Conservation (phyloP, 192 early-diverging fungal genomes). For the Diversispora eburnea region DNA sequence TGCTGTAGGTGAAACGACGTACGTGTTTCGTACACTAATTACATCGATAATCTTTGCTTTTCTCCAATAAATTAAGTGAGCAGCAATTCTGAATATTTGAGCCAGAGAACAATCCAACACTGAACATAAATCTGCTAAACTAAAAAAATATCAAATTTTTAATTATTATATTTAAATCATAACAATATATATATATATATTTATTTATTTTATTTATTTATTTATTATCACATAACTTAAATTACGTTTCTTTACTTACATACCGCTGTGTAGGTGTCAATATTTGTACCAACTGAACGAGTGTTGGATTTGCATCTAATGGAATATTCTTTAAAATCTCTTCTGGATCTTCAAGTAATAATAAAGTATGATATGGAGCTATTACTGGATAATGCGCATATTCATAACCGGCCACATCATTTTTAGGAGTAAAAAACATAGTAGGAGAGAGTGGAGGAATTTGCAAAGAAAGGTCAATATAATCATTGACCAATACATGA, state of each 20-base stretch:
- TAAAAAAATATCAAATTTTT: constrained; percentile 29
- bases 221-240: neutral
- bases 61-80: constrained; percentile 91
- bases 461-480: constrained; percentile 71
- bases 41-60: constrained; percentile 88
- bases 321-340: constrained; percentile 76
- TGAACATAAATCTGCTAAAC: constrained; percentile 76
- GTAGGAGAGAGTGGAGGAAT: constrained; percentile 46
- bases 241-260: neutral
- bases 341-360: constrained; percentile 81
- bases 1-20: constrained; percentile 69
- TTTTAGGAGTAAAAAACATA: constrained; percentile 27
- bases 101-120: constrained; percentile 89
- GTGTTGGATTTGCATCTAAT: constrained; percentile 76
- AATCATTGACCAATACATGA: constrained; percentile 73
- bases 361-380: constrained; percentile 81
- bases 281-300: constrained; percentile 86
- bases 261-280: constrained; percentile 78
- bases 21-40: constrained; percentile 70
- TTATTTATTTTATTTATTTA: no score
- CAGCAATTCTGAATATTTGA: constrained; percentile 83
- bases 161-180: neutral
- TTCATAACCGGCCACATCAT: constrained; percentile 45
- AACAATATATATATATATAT: neutral
- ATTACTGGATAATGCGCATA: constrained; percentile 70